Conservation (phyloP, 371 early-diverging fungal genomes). For the Syncephalastrum sp. region DNA sequence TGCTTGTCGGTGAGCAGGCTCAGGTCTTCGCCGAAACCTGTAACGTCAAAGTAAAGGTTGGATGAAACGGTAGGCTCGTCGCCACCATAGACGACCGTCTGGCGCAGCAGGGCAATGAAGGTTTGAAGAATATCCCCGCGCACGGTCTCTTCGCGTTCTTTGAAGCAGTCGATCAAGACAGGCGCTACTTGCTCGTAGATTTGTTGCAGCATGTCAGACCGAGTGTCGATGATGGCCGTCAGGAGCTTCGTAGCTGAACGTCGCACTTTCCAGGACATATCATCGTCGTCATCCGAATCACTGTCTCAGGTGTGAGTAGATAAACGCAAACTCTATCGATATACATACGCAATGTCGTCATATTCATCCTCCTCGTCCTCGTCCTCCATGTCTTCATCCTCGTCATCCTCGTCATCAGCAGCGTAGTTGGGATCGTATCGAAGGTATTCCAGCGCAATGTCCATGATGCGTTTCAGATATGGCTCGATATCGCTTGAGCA, state of each 20-base stretch:
- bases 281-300: conserved; percentile 75
- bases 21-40: conserved; percentile 21
- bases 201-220: conserved; percentile 63
- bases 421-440: conserved; percentile 91
- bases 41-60: conserved; percentile 22
- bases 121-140: conserved; percentile 82
- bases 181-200: conserved; percentile 72
- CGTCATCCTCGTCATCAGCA: conserved; percentile 79
- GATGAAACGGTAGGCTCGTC: conserved; percentile 15
- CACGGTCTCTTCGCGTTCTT: conserved; percentile 91
- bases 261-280: conserved; percentile 92
- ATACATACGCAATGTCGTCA: conserved; percentile 59
- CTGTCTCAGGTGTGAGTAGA: conserved; percentile 18
- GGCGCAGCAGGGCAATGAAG: conserved; percentile 70
- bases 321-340: neutral
- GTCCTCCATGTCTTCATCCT: conserved; percentile 65
- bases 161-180: conserved; percentile 76
- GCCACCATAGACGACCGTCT: conserved; percentile 62
- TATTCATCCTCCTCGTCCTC: conserved; percentile 77
- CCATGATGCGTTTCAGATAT: conserved; percentile 62
- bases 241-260: conserved; percentile 82
- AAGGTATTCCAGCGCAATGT: conserved; percentile 64
- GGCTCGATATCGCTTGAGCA: conserved; percentile 75
- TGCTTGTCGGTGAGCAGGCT: conserved; percentile 8
- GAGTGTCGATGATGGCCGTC: conserved; percentile 71